phyloP scores from a whole-genome alignment of 2,329 filamentous ascomycete species.

The Calonectria honghensis region DNA sequence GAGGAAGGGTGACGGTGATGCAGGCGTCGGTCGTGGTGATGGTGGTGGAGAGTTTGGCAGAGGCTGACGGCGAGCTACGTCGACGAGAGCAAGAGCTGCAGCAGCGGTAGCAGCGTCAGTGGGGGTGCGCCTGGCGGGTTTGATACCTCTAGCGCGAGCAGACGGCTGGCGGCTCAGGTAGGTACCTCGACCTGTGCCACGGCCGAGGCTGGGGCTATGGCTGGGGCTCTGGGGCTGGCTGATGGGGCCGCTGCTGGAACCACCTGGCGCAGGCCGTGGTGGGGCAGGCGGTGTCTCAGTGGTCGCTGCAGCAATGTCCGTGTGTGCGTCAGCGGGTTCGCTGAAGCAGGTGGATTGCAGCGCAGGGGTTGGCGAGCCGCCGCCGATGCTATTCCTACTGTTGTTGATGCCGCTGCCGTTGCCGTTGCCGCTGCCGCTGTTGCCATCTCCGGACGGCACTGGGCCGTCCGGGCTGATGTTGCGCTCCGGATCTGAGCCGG shows the following conservation, averaged over 20 bases:
- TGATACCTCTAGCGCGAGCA: constrained; percentile 22
- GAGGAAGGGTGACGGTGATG: constrained; percentile 58
- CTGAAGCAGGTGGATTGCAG: constrained; percentile 31
- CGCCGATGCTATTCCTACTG: constrained; percentile 43
- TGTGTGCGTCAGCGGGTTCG: constrained; percentile 25
- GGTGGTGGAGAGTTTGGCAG: constrained; percentile 65
- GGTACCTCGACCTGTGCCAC: constrained; percentile 17
- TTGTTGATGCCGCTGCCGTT: constrained; percentile 30
- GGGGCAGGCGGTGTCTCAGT: constrained; percentile 59
- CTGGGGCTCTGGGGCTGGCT: background rate
- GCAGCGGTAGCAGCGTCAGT: constrained; percentile 35
- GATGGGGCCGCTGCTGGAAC: constrained; percentile 12
- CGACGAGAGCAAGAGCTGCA: constrained; percentile 55
- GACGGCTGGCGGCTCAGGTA: constrained; percentile 29
- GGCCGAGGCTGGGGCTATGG: constrained; percentile 17
- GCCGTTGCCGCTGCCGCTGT: constrained; percentile 37
- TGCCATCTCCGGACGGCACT: constrained; percentile 54
- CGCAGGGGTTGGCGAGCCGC: constrained; percentile 49
- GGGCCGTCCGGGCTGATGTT: background rate
- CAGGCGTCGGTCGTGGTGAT: constrained; percentile 59
- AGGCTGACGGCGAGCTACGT: constrained; percentile 63
- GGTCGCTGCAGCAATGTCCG: constrained; percentile 47
- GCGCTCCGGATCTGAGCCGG: constrained; percentile 34
- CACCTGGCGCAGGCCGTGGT: constrained; percentile 41
- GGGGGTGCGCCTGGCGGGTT: constrained; percentile 22